phyloP scores from a whole-genome alignment of 208 protist genomes.

The Wallacemonas sp. region DNA sequence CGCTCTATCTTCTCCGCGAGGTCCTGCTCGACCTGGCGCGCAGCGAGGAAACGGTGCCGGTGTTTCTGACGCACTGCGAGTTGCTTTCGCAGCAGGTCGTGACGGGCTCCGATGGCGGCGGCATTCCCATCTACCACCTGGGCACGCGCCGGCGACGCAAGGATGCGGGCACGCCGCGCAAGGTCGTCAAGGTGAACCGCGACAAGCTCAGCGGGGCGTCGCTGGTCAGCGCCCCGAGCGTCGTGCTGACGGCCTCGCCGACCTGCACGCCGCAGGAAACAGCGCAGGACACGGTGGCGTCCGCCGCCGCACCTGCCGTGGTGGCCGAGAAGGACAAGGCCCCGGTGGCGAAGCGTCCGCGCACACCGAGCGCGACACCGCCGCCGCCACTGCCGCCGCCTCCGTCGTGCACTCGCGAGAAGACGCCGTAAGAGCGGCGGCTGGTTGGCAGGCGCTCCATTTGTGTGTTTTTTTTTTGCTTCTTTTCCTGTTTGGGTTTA shows the following conservation, averaged over 20 bases:
- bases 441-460: too few species aligned
- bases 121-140: slow-evolving; percentile 79
- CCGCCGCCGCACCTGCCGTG: background rate
- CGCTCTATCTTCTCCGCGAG: slow-evolving; percentile 75
- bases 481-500: too few species aligned
- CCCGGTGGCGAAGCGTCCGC: slow-evolving; percentile 7
- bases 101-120: slow-evolving; percentile 52
- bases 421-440: background rate
- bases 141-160: slow-evolving; percentile 60
- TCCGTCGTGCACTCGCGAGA: background rate
- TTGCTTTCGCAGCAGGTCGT: slow-evolving; percentile 61
- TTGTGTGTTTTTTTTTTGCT: background rate
- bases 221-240: background rate
- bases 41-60: slow-evolving; percentile 76
- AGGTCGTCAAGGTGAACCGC: slow-evolving; percentile 52
- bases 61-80: slow-evolving; percentile 74
- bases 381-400: background rate
- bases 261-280: too few species aligned
- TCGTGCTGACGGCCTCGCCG: background rate
- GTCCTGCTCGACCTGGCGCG: slow-evolving; percentile 60
- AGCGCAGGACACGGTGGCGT: too few species aligned
- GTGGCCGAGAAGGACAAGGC: background rate
- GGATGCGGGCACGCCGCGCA: slow-evolving; percentile 47
- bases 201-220: slow-evolving; percentile 24
- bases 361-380: background rate